phyloP scores from a whole-genome alignment of 2,329 filamentous ascomycete genomes.

The Fusarium napiforme region DNA sequence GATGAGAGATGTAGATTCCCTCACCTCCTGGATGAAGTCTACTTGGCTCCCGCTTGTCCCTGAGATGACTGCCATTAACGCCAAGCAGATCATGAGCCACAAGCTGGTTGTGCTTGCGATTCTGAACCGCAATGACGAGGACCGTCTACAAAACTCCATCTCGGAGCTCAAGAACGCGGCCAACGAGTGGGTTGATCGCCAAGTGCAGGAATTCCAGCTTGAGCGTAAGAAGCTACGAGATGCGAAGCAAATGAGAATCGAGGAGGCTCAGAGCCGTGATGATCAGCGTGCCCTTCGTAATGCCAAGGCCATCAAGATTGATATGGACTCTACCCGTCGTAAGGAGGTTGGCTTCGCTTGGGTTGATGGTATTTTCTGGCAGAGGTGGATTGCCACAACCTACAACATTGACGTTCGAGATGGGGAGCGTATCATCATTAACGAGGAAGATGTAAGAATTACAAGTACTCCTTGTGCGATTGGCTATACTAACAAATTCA shows the following conservation, averaged over 20 bases:
- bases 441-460: constrained; percentile 89
- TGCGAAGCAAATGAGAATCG: constrained; percentile 92
- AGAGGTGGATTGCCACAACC: constrained; percentile 94
- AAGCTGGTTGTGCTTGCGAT: constrained; percentile 95
- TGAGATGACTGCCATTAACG: constrained; percentile 90
- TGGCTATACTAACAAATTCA: constrained; percentile 48
- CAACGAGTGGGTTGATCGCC: constrained; percentile 97
- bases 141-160: constrained; percentile 81
- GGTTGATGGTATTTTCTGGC: constrained; percentile 98
- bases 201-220: constrained; percentile 89
- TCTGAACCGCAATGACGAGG: constrained; percentile 80
- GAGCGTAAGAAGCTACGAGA: constrained; percentile 94
- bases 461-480: too few relatives aligned
- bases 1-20: constrained; percentile 84
- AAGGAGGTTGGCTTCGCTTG: constrained; percentile 96
- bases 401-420: constrained; percentile 90
- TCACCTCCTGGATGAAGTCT: constrained; percentile 93
- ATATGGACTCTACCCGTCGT: constrained; percentile 86
- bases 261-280: constrained; percentile 93
- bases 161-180: constrained; percentile 96
- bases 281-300: constrained; percentile 87
- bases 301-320: constrained; percentile 91
- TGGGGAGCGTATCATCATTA: constrained; percentile 93
- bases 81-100: constrained; percentile 92
- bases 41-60: constrained; percentile 97